These are phyloP conservation scores for Plasmodium relictum DNA, from an alignment of 169 alveolate species.

Conservation along the genomic window DNA sequence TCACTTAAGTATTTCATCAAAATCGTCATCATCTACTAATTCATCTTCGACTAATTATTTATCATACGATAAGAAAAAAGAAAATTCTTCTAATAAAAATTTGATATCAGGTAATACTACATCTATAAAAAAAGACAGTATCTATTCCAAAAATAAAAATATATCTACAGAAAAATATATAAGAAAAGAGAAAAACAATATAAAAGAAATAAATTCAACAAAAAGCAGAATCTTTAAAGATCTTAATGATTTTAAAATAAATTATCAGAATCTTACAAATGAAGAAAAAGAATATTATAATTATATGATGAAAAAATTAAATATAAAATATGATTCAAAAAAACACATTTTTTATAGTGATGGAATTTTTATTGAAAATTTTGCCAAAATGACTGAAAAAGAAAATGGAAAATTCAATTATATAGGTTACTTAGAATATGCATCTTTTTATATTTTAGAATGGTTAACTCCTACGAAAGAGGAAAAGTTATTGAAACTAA, in stretches of 20 bases:
- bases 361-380: conserved; percentile 26
- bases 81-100: background rate
- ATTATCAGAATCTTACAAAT: conserved; percentile 24
- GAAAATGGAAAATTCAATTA: conserved; percentile 20
- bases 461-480: conserved; percentile 75
- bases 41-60: conserved; percentile 6
- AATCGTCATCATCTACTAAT: background rate
- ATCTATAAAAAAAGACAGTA: background rate
- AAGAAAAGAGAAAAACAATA: too few relatives aligned
- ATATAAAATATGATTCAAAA: conserved; percentile 25
- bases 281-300: conserved; percentile 33
- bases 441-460: conserved; percentile 44
- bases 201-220: background rate
- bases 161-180: too few relatives aligned
- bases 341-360: conserved; percentile 38
- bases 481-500: conserved; percentile 51
- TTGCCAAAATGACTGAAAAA: conserved; percentile 12
- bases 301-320: conserved; percentile 62
- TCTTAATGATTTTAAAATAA: conserved; percentile 26
- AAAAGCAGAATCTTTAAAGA: background rate
- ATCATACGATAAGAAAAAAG: background rate
- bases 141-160: background rate
- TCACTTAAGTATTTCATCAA: background rate
- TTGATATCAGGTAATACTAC: too few relatives aligned
- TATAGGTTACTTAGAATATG: conserved; percentile 49